A percentile compares a stretch with the other conserved stretches of the same genome.
Conservation (phyloP, 345 rosid species). For the Hibiscus tridactylites region DNA sequence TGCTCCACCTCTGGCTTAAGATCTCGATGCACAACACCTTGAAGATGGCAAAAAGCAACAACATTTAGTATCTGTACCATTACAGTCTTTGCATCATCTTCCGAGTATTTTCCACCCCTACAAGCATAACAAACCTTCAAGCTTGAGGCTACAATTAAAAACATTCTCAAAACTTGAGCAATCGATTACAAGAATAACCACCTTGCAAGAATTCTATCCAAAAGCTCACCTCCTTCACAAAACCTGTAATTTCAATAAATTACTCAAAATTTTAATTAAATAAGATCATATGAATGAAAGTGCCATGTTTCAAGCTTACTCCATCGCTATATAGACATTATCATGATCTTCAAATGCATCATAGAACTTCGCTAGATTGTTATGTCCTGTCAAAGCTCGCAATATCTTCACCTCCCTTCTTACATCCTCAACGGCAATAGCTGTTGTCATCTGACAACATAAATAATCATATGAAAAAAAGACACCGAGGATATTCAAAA, state of each 20-base stretch:
- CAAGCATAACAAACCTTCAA: constrained; percentile 4
- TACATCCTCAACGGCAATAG: constrained; percentile 92
- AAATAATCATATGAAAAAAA: constrained; percentile 1
- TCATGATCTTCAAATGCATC: constrained; percentile 83
- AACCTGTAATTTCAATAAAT: constrained; percentile 48
- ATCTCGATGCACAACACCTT: constrained; percentile 94
- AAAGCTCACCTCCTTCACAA: constrained; percentile 96
- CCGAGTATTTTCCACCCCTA: constrained; percentile 91
- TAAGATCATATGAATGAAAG: not conserved
- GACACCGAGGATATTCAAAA: not conserved
- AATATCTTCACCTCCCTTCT: constrained; percentile 94
- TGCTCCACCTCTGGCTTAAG: constrained; percentile 85
- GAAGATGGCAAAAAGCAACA: constrained; percentile 91
- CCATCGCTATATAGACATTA: constrained; percentile 91
- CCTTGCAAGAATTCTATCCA: constrained; percentile 85
- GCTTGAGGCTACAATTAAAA: constrained; percentile 16
- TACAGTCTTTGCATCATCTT: constrained; percentile 80
- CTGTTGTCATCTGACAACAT: constrained; percentile 76
- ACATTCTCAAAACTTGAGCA: not conserved
- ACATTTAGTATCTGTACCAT: constrained; percentile 72
- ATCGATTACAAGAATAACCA: constrained; percentile 15
- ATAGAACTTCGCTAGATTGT: constrained; percentile 68
- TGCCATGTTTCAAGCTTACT: constrained; percentile 45
- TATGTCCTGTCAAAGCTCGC: constrained; percentile 77
- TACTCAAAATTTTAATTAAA: constrained; percentile 4